Evolutionary conservation across 805 yeast species (phyloP), one percentile per base, ranked within the genome.

Genomic region (Ascoidea rubescens): DNA sequence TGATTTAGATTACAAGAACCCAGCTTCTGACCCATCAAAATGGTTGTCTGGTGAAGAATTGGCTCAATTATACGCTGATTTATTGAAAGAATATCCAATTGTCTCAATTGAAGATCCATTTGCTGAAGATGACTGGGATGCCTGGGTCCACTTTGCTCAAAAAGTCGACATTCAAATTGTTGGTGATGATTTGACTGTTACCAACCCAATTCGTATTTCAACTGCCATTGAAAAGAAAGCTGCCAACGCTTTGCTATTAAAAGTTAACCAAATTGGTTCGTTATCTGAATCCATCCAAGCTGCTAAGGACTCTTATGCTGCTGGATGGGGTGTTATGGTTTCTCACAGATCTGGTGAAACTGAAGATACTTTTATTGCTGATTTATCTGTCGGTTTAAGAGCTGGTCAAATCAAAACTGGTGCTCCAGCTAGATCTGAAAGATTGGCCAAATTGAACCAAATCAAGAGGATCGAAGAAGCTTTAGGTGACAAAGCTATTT

Each of bases 261-360:
- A 91, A 87, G 96, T 93, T 63, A 91, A 91, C 90, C 99, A 91
- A 81, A 91, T 91, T 65, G 99, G 99, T 80, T 77, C 97, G 62
- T 77, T 91, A 65, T 71, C 95, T 64, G 99, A 91, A 81, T 87
- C 98, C 60, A 89, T 91, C 75, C 79, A 88, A 73, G 97, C 98
- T 67, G 97, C 98, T 67, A 75, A 86, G 72, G 93, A 86, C 74
- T 87, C 98, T 55, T 90, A 81, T 77, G 83, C 81, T 60, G 97
- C 96, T 60, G 88, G 88, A 69, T 91, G 99, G 99, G 97, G 97
- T 80, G 96, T 90, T 69, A 90, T 91, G 97, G 98, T 93, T 67
- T 90, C 97, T 67, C 99, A 91, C 88, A 89, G 99, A 84, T 90
- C 97, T 65, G 99, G 99, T 79, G 99, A 91, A 82, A 90, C 97